Conservation (phyloP, 2,329 filamentous ascomycete genomes). For the Hymenoscyphus occultus region DNA sequence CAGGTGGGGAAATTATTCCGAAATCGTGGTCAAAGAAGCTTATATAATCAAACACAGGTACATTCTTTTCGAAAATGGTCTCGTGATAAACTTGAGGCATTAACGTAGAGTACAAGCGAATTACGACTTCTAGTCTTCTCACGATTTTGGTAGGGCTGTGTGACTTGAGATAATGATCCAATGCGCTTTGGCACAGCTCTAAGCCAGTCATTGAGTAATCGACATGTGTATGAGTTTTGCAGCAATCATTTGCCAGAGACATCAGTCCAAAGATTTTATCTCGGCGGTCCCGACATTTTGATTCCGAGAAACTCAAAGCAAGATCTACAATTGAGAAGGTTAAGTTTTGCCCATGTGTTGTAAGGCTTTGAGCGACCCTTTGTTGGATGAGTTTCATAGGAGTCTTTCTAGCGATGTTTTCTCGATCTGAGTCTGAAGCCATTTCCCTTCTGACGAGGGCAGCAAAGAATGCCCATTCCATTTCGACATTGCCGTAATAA, state of each 20-base stretch:
- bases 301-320: neutral
- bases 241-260: neutral
- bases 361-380: neutral
- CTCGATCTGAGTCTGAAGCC: neutral
- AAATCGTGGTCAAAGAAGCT: neutral
- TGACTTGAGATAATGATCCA: neutral
- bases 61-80: neutral
- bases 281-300: neutral
- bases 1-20: neutral
- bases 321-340: neutral
- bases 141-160: neutral
- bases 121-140: neutral
- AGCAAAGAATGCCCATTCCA: neutral
- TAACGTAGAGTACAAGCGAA: neutral
- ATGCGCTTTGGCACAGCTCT: neutral
- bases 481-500: neutral
- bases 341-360: neutral
- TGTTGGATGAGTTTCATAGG: neutral
- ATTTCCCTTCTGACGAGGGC: neutral
- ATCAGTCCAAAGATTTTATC: neutral
- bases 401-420: neutral
- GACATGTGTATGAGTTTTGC: neutral
- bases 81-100: neutral
- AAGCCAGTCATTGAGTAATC: neutral
- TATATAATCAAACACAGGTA: neutral